Percentiles rank a stretch among this genome's conserved stretches.
Evolutionary conservation across 192 early-diverging fungal species (phyloP).

Genomic region (Backusella tarrabulga): DNA sequence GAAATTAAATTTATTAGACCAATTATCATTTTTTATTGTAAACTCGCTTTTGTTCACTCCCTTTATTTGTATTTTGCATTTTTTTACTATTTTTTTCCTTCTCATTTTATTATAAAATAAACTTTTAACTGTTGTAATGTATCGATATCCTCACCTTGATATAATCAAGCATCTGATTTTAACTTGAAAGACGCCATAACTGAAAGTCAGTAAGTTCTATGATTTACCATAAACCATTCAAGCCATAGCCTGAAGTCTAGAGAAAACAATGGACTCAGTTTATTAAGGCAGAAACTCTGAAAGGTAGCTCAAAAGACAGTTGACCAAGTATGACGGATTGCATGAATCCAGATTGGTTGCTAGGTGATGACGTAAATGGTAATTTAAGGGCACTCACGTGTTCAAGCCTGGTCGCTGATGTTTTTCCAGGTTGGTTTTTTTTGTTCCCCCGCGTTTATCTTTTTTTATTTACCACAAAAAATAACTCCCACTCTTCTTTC

Average conservation of each 20-base stretch:
- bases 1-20: conserved; percentile 16
- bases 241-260: too few species aligned
- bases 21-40: neutral
- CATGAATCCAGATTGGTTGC: neutral
- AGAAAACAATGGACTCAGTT: too few species aligned
- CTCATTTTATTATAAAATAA: neutral
- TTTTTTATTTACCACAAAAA: conserved; percentile 6
- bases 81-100: neutral
- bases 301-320: neutral
- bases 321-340: neutral
- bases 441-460: neutral
- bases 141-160: neutral
- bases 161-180: too few species aligned
- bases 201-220: too few species aligned
- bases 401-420: neutral
- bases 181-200: too few species aligned
- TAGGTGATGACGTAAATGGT: neutral
- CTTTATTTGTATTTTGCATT: conserved; percentile 3
- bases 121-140: neutral
- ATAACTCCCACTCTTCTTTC: neutral
- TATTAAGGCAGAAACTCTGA: too few species aligned
- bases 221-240: too few species aligned
- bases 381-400: neutral
- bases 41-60: neutral
- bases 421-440: conserved; percentile 5